Base-by-base conservation (phyloP, 805 yeast species). In the Lipomyces yamadae region DNA sequence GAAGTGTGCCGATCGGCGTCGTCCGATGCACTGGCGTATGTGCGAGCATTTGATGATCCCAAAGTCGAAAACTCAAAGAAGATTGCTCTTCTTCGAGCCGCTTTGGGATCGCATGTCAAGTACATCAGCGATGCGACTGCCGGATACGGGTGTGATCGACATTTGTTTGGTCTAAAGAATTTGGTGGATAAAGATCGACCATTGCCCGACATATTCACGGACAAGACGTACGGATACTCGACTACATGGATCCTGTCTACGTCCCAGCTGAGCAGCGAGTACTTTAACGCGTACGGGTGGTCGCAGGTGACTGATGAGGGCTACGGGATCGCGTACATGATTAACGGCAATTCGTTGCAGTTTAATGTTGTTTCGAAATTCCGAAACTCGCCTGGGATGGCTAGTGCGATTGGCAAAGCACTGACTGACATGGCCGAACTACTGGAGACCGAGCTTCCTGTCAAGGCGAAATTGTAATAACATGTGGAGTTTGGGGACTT, bases 271-370 rank as follows among this genome's bases (percentile, higher is more conserved):
- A 89, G 95, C 7, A 89, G 96, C 4, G 90, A 88, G 73, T 82
- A 82, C 78, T 91, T 92, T 79, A 92, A 92, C 77, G 93, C 96
- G 56, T 94, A 93, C 83, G 99, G 99, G 42, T 94, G 92, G 91
- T 86, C 97, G 24, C 97, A 96, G 78, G 98, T 95, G 60, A 87
- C 90, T 73, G 97, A 93, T 75, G 91, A 89, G 68, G 99, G 99
- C 7, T 88, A 90, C 74, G 99, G 98, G 6, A 83, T 91, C 70
- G 98, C 97, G 7, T 94, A 94, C 81, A 91, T 92, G 91, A 83
- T 94, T 75, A 92, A 91, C 82, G 85, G 86, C 67, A 89, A 93
- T 73, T 88, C 90, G 86, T 75, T 92, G 71, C 94, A 92, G 76
- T 86, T 95, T 75, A 94, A 93, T 79, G 87, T 94, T 69, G 88